Base-by-base conservation (phyloP, 352 stramenopile species). In the Pythium angustatum region DNA sequence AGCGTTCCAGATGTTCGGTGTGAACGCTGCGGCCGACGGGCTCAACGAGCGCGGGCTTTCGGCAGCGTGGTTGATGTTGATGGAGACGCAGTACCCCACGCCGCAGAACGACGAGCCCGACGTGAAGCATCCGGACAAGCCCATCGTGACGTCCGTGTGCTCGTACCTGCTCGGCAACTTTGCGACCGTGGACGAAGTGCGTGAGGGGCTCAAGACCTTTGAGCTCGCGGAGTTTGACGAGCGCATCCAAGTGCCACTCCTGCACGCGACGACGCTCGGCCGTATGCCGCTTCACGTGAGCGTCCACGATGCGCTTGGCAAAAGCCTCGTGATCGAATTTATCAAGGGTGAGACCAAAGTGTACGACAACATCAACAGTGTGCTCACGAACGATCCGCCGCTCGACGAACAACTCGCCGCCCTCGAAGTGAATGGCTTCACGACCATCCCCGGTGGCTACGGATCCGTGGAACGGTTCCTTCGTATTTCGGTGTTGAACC, bases 151-250 rank as follows among this genome's bases (percentile, higher is more conserved):
- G n/a, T 87, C 78, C 5, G 40, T 89, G 22, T 83, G 78, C 38
- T 78, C 84, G 61, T 93, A 88, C 68, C 74, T 93, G 56, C 66
- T 93, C 48, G 81, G 84, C 34, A 90, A 90, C 60, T 93, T 80
- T 55, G 80, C 69, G 1, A 82, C 69, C 0, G 80, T 91, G 22
- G 73, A 80, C 2, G 84, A 91, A 52, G 81, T 89, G 17, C 75
- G 77, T 30, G 53, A 33, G 6, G 81, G 77, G 9, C 64, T 93
- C 5, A 51, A 76, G 38, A 55, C 65, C 2, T 63, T 93, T 60
- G 77, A 92, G 59, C 64, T 92, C 31, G 83, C 76, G 5, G 81
- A 85, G 26, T 72, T 76, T 43, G 75, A 75, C 5, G 64, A 71
- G 48, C 58, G 85, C 24, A 64, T 69, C n/a, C 44, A 72, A 12